phyloP scores from a whole-genome alignment of 106 monocot genomes.

The Apostasia ramifera region DNA sequence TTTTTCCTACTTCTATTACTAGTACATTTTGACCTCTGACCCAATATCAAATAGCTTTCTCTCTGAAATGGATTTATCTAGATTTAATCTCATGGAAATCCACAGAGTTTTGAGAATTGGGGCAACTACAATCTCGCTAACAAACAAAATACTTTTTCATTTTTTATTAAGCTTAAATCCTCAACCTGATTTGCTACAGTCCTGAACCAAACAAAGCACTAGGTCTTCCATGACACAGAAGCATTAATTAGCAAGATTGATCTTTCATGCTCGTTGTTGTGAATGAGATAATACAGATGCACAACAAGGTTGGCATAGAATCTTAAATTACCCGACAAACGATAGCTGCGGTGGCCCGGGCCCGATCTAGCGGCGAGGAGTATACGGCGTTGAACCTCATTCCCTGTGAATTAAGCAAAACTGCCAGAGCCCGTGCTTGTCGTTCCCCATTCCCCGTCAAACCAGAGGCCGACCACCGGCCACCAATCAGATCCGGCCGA shows the following conservation, averaged over 20 bases:
- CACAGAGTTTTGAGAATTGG: too few species aligned
- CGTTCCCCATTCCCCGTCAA: conserved; percentile 66
- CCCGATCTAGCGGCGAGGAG: conserved; percentile 61
- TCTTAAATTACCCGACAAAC: conserved; percentile 40
- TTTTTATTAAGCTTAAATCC: too few species aligned
- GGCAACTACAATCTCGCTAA: too few species aligned
- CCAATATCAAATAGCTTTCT: too few species aligned
- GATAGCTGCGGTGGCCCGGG: conserved; percentile 43
- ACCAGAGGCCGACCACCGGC: conserved; percentile 46
- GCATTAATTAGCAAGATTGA: not conserved
- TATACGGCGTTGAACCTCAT: conserved; percentile 37
- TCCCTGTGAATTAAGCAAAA: conserved; percentile 54
- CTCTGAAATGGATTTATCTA: too few species aligned
- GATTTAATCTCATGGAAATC: too few species aligned
- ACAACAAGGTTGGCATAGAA: not conserved
- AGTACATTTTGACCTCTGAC: too few species aligned
- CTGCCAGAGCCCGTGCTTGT: conserved; percentile 63
- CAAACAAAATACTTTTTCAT: too few species aligned
- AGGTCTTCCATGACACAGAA: not conserved
- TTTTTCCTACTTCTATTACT: too few species aligned
- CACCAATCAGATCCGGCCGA: conserved; percentile 58
- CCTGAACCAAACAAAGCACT: too few species aligned
- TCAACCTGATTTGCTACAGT: too few species aligned
- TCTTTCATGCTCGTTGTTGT: not conserved
- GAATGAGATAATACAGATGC: not conserved